Evolutionary conservation across 805 yeast species (phyloP).

Genomic region (Candida patagonica): DNA sequence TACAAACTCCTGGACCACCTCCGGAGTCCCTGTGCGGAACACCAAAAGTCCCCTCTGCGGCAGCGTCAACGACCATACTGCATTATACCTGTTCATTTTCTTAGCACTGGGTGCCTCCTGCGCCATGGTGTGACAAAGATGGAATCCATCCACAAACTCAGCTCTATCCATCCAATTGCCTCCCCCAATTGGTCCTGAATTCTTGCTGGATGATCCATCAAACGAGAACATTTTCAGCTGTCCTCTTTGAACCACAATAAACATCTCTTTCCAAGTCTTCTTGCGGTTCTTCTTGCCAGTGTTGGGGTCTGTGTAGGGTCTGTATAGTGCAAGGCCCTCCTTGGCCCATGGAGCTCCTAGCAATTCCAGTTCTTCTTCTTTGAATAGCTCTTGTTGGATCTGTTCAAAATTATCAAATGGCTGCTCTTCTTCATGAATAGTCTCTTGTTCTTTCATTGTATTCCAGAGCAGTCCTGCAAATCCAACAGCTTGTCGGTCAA

Average conservation of each 20-base stretch:
- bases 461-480: slow-evolving; percentile 25
- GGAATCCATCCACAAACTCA: slow-evolving; percentile 42
- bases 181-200: slow-evolving; percentile 36
- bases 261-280: slow-evolving; percentile 39
- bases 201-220: slow-evolving; percentile 23
- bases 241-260: slow-evolving; percentile 62
- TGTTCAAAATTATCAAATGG: slow-evolving; percentile 22
- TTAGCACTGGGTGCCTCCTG: slow-evolving; percentile 30
- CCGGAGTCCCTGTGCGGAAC: slow-evolving; percentile 58
- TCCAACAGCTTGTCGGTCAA: slow-evolving; percentile 26
- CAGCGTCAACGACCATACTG: slow-evolving; percentile 47
- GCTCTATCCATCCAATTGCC: slow-evolving; percentile 67
- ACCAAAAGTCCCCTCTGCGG: slow-evolving; percentile 40
- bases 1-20: slow-evolving; percentile 60
- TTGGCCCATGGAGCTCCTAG: slow-evolving; percentile 72
- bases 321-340: slow-evolving; percentile 51
- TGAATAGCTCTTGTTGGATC: slow-evolving; percentile 33
- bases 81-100: slow-evolving; percentile 28
- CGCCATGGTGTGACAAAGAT: slow-evolving; percentile 39
- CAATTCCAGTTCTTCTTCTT: slow-evolving; percentile 52
- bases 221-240: slow-evolving; percentile 52
- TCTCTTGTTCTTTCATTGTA: slow-evolving; percentile 22
- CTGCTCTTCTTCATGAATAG: slow-evolving; percentile 17
- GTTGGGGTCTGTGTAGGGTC: slow-evolving; percentile 22
- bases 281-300: slow-evolving; percentile 21